Percentiles rank a stretch among this genome's conserved stretches.
Evolutionary conservation across 768 basidiomycete genomes (phyloP).

Genomic region (Boletus barrowsii): DNA sequence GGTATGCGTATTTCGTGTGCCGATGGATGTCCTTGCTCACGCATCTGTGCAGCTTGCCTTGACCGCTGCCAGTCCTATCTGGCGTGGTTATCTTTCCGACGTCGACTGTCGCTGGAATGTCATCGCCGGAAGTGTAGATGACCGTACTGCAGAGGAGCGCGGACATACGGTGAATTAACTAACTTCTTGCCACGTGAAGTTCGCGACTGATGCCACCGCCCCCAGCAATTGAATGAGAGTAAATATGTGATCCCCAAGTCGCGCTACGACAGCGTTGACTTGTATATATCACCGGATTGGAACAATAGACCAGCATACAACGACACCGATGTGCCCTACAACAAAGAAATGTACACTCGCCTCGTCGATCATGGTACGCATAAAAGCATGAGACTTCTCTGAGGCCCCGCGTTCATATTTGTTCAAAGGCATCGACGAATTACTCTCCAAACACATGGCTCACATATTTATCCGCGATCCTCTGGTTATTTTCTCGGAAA

Average conservation of each 20-base stretch:
- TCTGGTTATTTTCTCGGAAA: constrained; percentile 91
- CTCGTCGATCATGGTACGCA: constrained; percentile 69
- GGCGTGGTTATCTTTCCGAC: constrained; percentile 92
- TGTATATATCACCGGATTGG: constrained; percentile 86
- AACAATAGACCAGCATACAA: constrained; percentile 93
- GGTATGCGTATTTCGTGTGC: constrained; percentile 43
- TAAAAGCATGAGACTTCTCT: neutral
- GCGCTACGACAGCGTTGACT: constrained; percentile 92
- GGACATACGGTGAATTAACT: constrained; percentile 62
- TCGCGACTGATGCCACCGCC: neutral
- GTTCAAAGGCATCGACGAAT: constrained; percentile 71
- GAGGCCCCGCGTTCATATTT: neutral
- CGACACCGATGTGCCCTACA: constrained; percentile 78
- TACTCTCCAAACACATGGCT: constrained; percentile 87
- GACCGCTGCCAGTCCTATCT: constrained; percentile 91
- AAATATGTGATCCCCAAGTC: constrained; percentile 89
- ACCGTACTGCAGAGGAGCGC: constrained; percentile 93
- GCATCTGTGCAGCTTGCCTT: constrained; percentile 72
- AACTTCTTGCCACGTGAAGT: constrained; percentile 5
- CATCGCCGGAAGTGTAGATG: constrained; percentile 97
- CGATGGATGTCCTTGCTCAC: neutral
- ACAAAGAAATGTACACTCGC: constrained; percentile 69
- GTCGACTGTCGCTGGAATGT: constrained; percentile 99
- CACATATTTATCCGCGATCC: constrained; percentile 98
- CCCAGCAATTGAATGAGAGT: constrained; percentile 72